These are phyloP conservation scores for Colletotrichum cereale DNA, from an alignment of 2,329 filamentous ascomycete species.

Conservation along the genomic window DNA sequence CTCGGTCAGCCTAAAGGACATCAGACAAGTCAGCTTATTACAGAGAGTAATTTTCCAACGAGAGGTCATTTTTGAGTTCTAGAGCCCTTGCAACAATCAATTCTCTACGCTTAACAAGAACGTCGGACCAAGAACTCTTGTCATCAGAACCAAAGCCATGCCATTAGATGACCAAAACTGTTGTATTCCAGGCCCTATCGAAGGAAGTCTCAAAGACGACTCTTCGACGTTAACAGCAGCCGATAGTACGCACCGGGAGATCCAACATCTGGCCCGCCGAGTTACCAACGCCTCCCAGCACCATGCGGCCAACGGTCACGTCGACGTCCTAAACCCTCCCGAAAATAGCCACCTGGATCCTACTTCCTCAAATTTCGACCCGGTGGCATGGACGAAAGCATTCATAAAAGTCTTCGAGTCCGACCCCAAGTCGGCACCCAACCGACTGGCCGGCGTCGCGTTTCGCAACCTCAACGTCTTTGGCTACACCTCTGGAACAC, in stretches of 20 bases:
- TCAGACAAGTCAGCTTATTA: background rate
- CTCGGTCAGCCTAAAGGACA: background rate
- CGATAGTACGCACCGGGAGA: slow-evolving; percentile 2
- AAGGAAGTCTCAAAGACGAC: background rate
- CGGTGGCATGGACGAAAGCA: slow-evolving; percentile 45
- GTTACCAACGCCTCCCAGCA: slow-evolving; percentile 21
- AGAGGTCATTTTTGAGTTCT: background rate
- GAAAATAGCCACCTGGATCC: slow-evolving; percentile 43
- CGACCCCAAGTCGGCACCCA: slow-evolving; percentile 43
- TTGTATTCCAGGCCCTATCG: background rate
- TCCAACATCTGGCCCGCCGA: slow-evolving; percentile 31
- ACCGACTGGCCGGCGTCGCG: slow-evolving; percentile 45
- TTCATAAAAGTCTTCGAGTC: slow-evolving; percentile 46
- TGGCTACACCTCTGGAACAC: slow-evolving; percentile 44
- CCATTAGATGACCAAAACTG: background rate
- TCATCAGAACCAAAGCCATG: background rate
- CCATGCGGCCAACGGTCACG: slow-evolving; percentile 1
- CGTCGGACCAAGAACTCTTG: background rate
- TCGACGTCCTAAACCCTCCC: slow-evolving; percentile 34
- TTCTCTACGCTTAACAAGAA: background rate
- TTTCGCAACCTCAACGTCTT: slow-evolving; percentile 46
- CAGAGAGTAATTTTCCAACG: too few relatives aligned
- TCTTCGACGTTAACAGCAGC: slow-evolving; percentile 4
- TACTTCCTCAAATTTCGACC: slow-evolving; percentile 45
- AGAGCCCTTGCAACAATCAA: background rate